Conservation (phyloP, 352 stramenopile genomes). For the Globisporangium carolinianum region DNA sequence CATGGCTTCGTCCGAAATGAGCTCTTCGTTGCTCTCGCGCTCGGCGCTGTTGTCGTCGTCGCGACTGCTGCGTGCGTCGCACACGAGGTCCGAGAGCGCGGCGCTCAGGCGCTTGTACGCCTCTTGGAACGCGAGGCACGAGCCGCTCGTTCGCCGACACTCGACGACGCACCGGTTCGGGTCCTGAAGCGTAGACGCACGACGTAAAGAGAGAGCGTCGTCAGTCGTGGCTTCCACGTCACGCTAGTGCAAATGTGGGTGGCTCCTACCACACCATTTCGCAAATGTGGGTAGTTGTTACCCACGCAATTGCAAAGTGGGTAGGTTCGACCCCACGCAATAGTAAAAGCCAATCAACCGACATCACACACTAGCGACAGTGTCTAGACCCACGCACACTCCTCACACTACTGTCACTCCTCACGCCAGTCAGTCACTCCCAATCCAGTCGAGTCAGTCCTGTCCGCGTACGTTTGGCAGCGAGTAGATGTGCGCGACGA, state of each 20-base stretch:
- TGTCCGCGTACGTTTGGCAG: slow-evolving; percentile 57
- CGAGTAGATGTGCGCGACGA: slow-evolving; percentile 58
- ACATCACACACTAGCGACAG: no score
- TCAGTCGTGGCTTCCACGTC: no score
- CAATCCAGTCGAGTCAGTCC: no score
- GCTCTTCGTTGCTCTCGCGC: slow-evolving; percentile 43
- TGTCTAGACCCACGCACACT: no score
- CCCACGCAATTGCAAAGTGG: no score
- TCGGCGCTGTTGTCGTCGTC: slow-evolving; percentile 16
- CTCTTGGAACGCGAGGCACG: slow-evolving; percentile 67
- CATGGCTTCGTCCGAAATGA: slow-evolving; percentile 75
- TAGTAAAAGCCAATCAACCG: neutral
- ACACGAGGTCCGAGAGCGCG: slow-evolving; percentile 47
- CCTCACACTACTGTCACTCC: neutral
- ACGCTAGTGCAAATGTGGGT: no score
- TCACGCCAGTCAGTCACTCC: slow-evolving; percentile 5
- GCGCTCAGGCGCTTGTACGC: slow-evolving; percentile 61
- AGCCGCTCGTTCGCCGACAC: slow-evolving; percentile 63
- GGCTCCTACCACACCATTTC: no score
- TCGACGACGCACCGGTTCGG: slow-evolving; percentile 55
- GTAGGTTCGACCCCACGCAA: neutral
- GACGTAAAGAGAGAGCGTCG: no score
- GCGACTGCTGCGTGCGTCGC: slow-evolving; percentile 20
- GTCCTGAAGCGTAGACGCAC: slow-evolving; percentile 14
- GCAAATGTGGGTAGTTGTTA: no score